phyloP scores from a whole-genome alignment of 208 protist species.

The Porcisia hertigi region DNA sequence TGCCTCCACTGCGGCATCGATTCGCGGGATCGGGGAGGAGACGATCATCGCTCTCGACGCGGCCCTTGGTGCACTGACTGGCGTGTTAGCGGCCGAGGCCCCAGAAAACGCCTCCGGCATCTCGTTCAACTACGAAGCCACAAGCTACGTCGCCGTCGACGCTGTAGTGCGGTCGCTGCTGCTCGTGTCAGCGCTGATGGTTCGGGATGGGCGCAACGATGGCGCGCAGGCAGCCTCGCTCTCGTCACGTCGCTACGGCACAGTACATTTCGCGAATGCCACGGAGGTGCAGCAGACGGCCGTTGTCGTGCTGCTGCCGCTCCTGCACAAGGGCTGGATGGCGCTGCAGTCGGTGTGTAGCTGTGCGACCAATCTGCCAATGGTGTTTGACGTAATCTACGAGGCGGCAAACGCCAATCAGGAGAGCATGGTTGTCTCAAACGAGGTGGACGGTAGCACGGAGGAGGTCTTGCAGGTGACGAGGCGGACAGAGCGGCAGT shows the following conservation, averaged over 20 bases:
- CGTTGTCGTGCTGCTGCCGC: conserved; percentile 60
- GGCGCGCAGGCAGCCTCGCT: conserved; percentile 37
- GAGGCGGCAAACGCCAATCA: conserved; percentile 43
- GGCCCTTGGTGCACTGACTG: conserved; percentile 50
- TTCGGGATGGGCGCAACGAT: conserved; percentile 52
- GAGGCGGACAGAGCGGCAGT: conserved; percentile 37
- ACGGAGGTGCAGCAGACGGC: conserved; percentile 53
- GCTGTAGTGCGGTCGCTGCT: conserved; percentile 49
- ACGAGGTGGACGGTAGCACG: conserved; percentile 8
- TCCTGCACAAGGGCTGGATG: conserved; percentile 83
- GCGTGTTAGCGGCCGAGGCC: conserved; percentile 53
- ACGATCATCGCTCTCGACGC: conserved; percentile 53
- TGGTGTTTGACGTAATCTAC: conserved; percentile 72
- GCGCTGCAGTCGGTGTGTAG: conserved; percentile 48
- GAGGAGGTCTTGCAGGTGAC: conserved; percentile 41
- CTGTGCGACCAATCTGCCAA: conserved; percentile 51
- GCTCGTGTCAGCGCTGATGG: conserved; percentile 38
- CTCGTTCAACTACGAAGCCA: conserved; percentile 61
- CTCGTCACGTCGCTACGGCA: conserved; percentile 33
- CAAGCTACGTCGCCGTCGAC: conserved; percentile 49
- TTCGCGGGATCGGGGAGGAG: conserved; percentile 27
- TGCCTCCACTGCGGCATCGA: background rate
- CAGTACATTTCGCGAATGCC: conserved; percentile 38
- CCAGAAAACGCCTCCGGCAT: conserved; percentile 56
- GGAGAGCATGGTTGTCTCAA: conserved; percentile 36